Evolutionary conservation across 352 stramenopile species (phyloP).

Genomic region (Phytophthora megakarya): DNA sequence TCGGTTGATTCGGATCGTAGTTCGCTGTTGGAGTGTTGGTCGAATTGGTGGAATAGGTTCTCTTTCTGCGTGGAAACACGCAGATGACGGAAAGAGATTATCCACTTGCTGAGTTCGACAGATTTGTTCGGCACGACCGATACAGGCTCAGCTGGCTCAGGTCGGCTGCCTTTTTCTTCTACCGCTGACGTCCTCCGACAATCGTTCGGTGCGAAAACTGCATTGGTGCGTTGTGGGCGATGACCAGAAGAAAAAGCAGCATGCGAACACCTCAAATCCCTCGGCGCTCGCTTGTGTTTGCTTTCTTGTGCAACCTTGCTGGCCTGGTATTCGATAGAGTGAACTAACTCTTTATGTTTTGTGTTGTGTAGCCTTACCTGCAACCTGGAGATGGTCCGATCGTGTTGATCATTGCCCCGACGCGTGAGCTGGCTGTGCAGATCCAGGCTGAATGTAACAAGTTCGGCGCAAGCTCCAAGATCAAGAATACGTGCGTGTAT

Average conservation of each 20-base stretch:
- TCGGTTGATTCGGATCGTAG: conserved; percentile 28
- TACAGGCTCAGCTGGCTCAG: conserved; percentile 21
- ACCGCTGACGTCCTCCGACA: conserved; percentile 25
- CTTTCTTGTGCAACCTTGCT: conserved; percentile 36
- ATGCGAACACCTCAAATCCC: conserved; percentile 53
- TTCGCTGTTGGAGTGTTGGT: conserved; percentile 34
- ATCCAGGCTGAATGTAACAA: conserved; percentile 99
- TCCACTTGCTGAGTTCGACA: conserved; percentile 13
- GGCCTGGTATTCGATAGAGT: conserved; percentile 6
- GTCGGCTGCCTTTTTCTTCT: conserved; percentile 39
- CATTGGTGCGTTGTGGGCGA: conserved; percentile 51
- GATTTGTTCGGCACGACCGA: conserved; percentile 23
- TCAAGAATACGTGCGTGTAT: conserved; percentile 99
- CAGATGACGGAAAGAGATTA: conserved; percentile 1
- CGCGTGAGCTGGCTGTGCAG: conserved; percentile 98
- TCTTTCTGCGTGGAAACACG: conserved; percentile 12
- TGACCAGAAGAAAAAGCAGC: conserved; percentile 50
- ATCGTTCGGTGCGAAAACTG: conserved; percentile 42
- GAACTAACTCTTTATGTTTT: conserved; percentile 37
- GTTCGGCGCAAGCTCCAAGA: conserved; percentile 96
- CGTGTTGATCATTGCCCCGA: conserved; percentile 98
- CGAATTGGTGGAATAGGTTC: conserved; percentile 19
- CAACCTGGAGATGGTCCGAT: conserved; percentile 99
- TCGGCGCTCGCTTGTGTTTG: conserved; percentile 51
- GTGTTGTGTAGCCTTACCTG: conserved; percentile 72